Percentiles rank a stretch among this genome's conserved stretches.
phyloP scores from a whole-genome alignment of 1,284 basidiomycete species.

The Xanthoconium separans region DNA sequence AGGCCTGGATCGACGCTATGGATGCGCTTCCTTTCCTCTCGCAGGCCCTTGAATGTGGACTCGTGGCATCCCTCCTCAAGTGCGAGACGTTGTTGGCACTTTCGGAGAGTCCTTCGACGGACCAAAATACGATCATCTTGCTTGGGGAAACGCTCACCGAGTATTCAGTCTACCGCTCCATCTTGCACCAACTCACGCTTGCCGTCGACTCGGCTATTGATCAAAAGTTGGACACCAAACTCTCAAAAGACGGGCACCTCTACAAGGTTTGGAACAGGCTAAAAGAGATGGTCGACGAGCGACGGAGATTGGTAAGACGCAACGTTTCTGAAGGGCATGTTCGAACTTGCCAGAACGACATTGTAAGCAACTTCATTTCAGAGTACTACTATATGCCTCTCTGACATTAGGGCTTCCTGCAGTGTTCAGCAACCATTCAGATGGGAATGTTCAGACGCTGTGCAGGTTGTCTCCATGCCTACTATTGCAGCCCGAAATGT shows the following conservation, averaged over 20 bases:
- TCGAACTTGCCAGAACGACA: slow-evolving; percentile 31
- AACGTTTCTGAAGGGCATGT: slow-evolving; percentile 19
- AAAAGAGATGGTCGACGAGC: slow-evolving; percentile 18
- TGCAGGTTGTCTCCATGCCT: background rate
- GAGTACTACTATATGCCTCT: background rate
- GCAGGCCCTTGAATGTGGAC: slow-evolving; percentile 23
- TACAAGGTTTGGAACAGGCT: slow-evolving; percentile 25
- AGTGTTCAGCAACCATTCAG: slow-evolving; percentile 25
- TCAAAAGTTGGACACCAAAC: slow-evolving; percentile 8
- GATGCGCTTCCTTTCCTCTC: slow-evolving; percentile 27
- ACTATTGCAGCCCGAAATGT: slow-evolving; percentile 10
- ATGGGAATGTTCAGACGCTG: background rate
- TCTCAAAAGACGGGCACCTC: slow-evolving; percentile 18
- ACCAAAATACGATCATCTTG: background rate
- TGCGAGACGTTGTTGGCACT: slow-evolving; percentile 22
- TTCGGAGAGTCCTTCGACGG: slow-evolving; percentile 7
- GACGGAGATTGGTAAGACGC: slow-evolving; percentile 19
- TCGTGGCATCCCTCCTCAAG: slow-evolving; percentile 26
- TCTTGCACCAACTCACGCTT: slow-evolving; percentile 14
- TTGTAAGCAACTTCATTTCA: slow-evolving; percentile 3
- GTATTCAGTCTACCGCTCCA: slow-evolving; percentile 31
- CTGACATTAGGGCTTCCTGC: slow-evolving; percentile 2
- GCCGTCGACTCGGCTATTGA: slow-evolving; percentile 12
- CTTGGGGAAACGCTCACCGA: slow-evolving; percentile 16
- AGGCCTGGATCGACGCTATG: slow-evolving; percentile 20